phyloP scores from a whole-genome alignment of 2,329 filamentous ascomycete species.

The Calonectria pteridis region DNA sequence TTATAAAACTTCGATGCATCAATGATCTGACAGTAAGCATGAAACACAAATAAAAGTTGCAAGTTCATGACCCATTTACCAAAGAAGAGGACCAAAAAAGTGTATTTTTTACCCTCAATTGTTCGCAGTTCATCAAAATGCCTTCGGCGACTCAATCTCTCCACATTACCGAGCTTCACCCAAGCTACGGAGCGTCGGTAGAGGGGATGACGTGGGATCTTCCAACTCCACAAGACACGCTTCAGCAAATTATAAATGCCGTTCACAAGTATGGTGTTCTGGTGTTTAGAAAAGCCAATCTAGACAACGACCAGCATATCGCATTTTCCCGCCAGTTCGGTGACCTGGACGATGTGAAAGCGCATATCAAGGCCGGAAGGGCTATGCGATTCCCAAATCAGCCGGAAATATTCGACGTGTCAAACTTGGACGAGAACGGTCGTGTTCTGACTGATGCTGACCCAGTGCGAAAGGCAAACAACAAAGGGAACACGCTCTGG shows the following conservation, averaged over 20 bases:
- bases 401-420: slow-evolving; percentile 19
- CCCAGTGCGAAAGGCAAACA: slow-evolving; percentile 6
- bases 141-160: background rate
- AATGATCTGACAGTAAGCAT: background rate
- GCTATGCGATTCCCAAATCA: slow-evolving; percentile 14
- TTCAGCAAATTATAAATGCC: background rate
- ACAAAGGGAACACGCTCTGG: slow-evolving; percentile 13
- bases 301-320: slow-evolving; percentile 16
- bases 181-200: background rate
- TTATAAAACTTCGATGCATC: background rate
- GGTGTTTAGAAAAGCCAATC: slow-evolving; percentile 6
- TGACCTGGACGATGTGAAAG: slow-evolving; percentile 19
- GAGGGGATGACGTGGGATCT: slow-evolving; percentile 3
- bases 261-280: slow-evolving; percentile 17
- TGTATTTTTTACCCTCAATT: background rate
- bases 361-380: slow-evolving; percentile 13
- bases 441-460: background rate
- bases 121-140: background rate
- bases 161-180: background rate
- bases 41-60: background rate
- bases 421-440: slow-evolving; percentile 11
- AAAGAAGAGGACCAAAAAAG: background rate
- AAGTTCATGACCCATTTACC: background rate
- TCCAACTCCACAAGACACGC: background rate
- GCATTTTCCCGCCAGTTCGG: slow-evolving; percentile 10